Percentiles rank a stretch among this genome's conserved stretches.
phyloP scores from a whole-genome alignment of 768 basidiomycete species.

The Floccularia luteovirens region DNA sequence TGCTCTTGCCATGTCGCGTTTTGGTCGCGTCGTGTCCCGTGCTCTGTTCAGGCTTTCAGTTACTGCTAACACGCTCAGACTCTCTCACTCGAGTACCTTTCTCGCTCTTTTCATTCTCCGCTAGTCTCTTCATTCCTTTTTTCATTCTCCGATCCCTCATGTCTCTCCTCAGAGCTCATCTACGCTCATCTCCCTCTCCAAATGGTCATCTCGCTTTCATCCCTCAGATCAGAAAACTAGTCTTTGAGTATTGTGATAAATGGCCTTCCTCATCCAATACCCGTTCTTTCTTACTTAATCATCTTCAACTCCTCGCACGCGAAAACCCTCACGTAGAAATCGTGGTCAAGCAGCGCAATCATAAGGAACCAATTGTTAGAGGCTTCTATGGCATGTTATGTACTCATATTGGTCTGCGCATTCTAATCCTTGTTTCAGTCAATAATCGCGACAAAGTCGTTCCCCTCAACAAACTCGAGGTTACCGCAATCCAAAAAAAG shows the following conservation, averaged over 20 bases:
- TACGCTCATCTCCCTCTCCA: conserved; percentile 52
- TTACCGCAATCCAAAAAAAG: conserved; percentile 69
- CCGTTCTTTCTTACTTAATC: conserved; percentile 59
- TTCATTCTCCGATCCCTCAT: conserved; percentile 6
- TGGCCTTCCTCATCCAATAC: conserved; percentile 72
- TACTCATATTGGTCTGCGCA: conserved; percentile 8
- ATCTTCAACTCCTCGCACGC: conserved; percentile 57
- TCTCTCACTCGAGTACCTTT: no score
- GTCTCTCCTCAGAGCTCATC: conserved; percentile 30
- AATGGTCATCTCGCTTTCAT: conserved; percentile 74
- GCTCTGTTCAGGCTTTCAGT: not conserved
- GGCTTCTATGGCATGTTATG: conserved; percentile 65
- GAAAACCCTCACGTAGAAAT: conserved; percentile 80
- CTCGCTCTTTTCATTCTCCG: conserved; percentile 8
- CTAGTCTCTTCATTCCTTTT: not conserved
- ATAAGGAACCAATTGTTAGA: conserved; percentile 72
- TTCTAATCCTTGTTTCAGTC: conserved; percentile 35
- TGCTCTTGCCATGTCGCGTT: conserved; percentile 57
- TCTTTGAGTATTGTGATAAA: conserved; percentile 83
- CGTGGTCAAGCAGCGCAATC: conserved; percentile 69
- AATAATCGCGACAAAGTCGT: conserved; percentile 89
- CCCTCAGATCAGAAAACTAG: conserved; percentile 77
- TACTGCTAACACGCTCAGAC: no score
- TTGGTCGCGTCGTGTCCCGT: conserved; percentile 3
- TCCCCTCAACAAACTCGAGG: conserved; percentile 67